These are phyloP conservation scores for Anthoceros angustus DNA, from an alignment of 225 moss, liverwort and hornwort species.

Conservation along the genomic window DNA sequence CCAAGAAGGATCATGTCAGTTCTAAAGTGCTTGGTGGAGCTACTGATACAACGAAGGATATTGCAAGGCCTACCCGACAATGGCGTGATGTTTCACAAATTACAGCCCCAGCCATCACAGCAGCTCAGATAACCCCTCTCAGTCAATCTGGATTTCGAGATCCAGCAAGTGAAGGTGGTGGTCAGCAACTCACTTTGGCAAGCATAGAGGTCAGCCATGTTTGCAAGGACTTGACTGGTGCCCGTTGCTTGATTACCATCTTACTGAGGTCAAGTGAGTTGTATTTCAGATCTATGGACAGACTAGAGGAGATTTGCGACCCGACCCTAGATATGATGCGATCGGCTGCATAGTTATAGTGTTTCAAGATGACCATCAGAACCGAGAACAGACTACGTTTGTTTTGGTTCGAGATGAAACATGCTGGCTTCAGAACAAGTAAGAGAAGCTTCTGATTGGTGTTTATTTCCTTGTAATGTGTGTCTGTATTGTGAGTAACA, in stretches of 20 bases:
- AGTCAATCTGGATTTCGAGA: slow-evolving; percentile 97
- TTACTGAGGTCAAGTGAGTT: slow-evolving; percentile 3
- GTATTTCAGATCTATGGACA: slow-evolving; percentile 55
- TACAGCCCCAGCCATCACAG: slow-evolving; percentile 50
- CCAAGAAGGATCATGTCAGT: background rate
- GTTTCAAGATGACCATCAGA: slow-evolving; percentile 56
- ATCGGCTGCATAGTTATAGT: slow-evolving; percentile 73
- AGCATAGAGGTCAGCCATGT: slow-evolving; percentile 60
- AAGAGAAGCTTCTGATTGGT: background rate
- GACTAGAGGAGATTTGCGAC: slow-evolving; percentile 74
- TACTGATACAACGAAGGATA: slow-evolving; percentile 8
- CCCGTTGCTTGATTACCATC: background rate
- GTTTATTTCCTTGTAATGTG: background rate
- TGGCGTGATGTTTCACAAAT: slow-evolving; percentile 96
- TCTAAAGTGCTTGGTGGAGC: background rate
- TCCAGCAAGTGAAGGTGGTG: slow-evolving; percentile 76
- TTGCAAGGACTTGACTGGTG: background rate
- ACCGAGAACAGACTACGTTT: slow-evolving; percentile 36
- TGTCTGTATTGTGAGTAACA: background rate
- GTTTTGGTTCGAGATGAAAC: slow-evolving; percentile 67
- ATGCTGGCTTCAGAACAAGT: slow-evolving; percentile 45
- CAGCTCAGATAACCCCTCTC: slow-evolving; percentile 61
- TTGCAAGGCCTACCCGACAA: slow-evolving; percentile 25
- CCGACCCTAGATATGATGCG: slow-evolving; percentile 94
- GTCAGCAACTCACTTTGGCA: slow-evolving; percentile 86